Conservation (phyloP, 2,329 filamentous ascomycete species). For the Cladosporium phlei region DNA sequence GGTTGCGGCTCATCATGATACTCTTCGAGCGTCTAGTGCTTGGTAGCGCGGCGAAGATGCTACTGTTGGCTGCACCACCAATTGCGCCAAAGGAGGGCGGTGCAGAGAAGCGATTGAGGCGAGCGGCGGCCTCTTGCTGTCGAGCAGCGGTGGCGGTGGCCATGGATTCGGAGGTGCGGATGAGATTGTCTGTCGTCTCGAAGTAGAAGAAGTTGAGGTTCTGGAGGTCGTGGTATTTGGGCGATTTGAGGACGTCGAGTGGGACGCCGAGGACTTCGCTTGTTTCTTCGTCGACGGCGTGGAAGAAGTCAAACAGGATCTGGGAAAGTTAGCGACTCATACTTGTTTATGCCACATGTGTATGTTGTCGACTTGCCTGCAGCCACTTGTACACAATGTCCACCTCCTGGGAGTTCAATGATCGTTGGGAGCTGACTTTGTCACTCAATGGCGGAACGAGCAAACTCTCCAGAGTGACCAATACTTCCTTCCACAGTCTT, state of each 20-base stretch:
- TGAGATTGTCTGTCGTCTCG: constrained; percentile 81
- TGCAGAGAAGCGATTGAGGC: constrained; percentile 63
- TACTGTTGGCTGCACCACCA: constrained; percentile 38
- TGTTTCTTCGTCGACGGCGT: constrained; percentile 78
- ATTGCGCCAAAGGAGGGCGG: constrained; percentile 43
- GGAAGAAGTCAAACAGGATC: constrained; percentile 89
- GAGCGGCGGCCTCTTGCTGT: constrained; percentile 50
- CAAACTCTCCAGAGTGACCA: constrained; percentile 83
- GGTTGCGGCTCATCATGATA: constrained; percentile 89
- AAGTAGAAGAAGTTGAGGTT: constrained; percentile 99
- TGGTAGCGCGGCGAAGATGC: constrained; percentile 59
- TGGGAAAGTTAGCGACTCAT: constrained; percentile 18
- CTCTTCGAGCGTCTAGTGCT: constrained; percentile 43
- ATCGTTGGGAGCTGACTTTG: constrained; percentile 81
- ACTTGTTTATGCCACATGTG: too few relatives aligned
- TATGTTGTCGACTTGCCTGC: constrained; percentile 42
- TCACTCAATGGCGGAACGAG: constrained; percentile 92
- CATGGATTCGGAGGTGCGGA: constrained; percentile 95
- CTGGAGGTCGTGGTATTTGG: constrained; percentile 96
- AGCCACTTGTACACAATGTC: constrained; percentile 96
- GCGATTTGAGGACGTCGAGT: constrained; percentile 85
- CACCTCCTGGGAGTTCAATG: constrained; percentile 78
- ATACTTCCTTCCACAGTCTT: constrained; percentile 92
- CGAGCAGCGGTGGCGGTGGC: constrained; percentile 79
- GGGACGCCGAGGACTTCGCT: constrained; percentile 84